These are phyloP conservation scores for Bipolaris sorokiniana DNA, from an alignment of 2,329 filamentous ascomycete genomes.

Conservation along the genomic window DNA sequence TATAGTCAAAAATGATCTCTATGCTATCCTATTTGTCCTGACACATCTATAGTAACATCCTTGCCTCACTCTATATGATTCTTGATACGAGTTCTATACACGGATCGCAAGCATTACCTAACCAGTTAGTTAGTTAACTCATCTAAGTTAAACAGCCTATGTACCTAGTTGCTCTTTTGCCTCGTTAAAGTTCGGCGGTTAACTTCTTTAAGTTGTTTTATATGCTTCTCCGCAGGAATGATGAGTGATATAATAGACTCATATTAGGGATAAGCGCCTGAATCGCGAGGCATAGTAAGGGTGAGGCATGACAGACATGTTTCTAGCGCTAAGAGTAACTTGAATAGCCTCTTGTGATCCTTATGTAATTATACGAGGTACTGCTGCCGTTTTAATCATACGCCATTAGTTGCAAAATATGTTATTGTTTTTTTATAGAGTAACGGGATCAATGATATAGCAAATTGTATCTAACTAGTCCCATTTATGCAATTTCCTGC, in stretches of 20 bases:
- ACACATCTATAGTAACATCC: neutral
- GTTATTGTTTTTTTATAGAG: neutral
- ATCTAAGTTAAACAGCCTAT: neutral
- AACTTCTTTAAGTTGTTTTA: neutral
- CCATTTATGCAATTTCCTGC: neutral
- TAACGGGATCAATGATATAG: neutral
- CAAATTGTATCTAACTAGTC: neutral
- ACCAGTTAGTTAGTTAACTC: neutral
- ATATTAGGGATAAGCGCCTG: neutral
- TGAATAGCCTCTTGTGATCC: no score
- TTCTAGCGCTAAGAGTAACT: no score
- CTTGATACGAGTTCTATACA: neutral
- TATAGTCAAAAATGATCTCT: neutral
- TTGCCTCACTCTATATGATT: neutral
- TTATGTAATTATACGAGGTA: no score
- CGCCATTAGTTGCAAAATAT: no score
- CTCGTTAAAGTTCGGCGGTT: neutral
- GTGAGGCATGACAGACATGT: no score
- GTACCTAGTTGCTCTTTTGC: neutral
- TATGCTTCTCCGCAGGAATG: neutral
- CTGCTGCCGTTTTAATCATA: no score
- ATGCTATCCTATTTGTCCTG: slow-evolving; percentile 1
- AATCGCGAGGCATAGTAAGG: neutral
- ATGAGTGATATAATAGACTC: neutral
- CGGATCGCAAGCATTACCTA: neutral